Evolutionary conservation across 352 stramenopile species (phyloP).

Genomic region (Phytopythium mirpurense): DNA sequence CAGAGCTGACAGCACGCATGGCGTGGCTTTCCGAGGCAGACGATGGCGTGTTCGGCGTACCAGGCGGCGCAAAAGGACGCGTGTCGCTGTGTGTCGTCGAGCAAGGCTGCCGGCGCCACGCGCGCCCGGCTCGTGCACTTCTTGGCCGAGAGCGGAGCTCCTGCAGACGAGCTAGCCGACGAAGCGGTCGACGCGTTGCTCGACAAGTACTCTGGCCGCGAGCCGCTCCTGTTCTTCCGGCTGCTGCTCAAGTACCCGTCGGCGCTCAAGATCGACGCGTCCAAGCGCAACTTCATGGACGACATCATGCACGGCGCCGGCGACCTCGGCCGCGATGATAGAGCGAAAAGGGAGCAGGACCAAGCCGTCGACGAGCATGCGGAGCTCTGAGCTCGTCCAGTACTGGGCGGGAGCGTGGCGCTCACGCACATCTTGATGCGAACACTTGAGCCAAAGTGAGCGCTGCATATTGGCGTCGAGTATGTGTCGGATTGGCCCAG

Average conservation of each 20-base stretch:
- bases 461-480: background rate
- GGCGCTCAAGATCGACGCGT: conserved; percentile 38
- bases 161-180: conserved; percentile 28
- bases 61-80: conserved; percentile 63
- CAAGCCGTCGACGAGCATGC: conserved; percentile 7
- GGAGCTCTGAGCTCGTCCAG: conserved; percentile 1
- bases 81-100: conserved; percentile 46
- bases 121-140: conserved; percentile 58
- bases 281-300: conserved; percentile 57
- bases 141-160: conserved; percentile 32
- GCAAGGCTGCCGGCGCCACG: conserved; percentile 18
- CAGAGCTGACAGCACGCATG: background rate
- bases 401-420: background rate
- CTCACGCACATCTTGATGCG: too few relatives aligned
- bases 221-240: conserved; percentile 56
- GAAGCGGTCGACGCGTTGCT: conserved; percentile 43
- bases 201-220: conserved; percentile 59
- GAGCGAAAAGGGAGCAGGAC: background rate
- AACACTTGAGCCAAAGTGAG: background rate
- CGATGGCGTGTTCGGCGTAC: conserved; percentile 64
- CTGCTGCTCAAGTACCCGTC: conserved; percentile 56
- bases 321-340: background rate
- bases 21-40: conserved; percentile 15
- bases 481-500: background rate
- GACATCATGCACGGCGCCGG: conserved; percentile 25